Base-by-base conservation (phyloP, 2,329 filamentous ascomycete genomes). In the Pseudocercospora pini-densiflorae region DNA sequence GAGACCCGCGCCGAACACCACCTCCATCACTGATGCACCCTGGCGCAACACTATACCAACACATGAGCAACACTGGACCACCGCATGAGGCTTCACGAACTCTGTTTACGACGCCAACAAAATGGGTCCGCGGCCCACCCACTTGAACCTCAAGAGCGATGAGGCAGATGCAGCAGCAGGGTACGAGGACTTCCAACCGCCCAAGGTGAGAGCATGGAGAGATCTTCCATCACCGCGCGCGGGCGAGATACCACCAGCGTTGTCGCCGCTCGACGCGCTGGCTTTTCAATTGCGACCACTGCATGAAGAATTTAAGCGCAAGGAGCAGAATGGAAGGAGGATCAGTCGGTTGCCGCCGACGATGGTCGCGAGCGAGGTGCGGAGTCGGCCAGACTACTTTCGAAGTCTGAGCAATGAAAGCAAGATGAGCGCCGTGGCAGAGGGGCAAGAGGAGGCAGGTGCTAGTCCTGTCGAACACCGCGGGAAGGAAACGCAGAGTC, bases 201-300 rank as follows among this genome's bases (percentile, higher is more conserved):
- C 74, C 27, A 69, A 69, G 36, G 63, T 71, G 27, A 68, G 68
- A 47, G 74, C 74, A 65, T 66, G 74, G 53, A 72, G 76, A 68
- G 77, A 79, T 73, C 78, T 84, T 24, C 82, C 83, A 55, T 84
- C 82, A 65, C 83, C 83, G 47, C 81, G 81, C 63, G 77, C 80
- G n/a, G 83, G 83, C 77, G 79, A 89, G 73, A 87, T 91, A 0
- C 94, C 95, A 21, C 95, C 95, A 5, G 92, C 95, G 61, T 85
- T 98, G 64, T 98, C 95, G 7, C 95, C 95, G 10, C 87, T 99
- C 70, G 95, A 99, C 84, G 94, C 94, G 57, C 96, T 99, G 77
- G 94, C 94, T 23, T 86, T 94, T 68, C 94, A 98, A 77, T 96
- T 94, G 73, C 90, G 94, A 65, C 64, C 62, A 45, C 47, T 66